Conservation (phyloP, 225 moss, liverwort and hornwort genomes). For the Antitrichia curtipendula region DNA sequence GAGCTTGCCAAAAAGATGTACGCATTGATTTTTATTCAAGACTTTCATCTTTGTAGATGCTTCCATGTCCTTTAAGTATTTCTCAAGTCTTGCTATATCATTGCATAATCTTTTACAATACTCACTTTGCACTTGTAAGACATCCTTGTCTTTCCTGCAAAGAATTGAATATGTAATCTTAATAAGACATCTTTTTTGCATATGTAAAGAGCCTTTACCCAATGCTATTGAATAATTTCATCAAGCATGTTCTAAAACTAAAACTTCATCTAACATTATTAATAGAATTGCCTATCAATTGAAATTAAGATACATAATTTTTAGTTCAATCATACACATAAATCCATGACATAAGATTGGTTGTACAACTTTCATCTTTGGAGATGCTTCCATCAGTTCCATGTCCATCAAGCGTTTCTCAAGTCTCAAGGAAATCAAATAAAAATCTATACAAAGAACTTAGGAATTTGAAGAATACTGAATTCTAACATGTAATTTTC, state of each 20-base stretch:
- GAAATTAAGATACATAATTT: neutral
- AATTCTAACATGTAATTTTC: neutral
- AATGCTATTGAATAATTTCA: too few relatives aligned
- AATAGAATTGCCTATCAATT: neutral
- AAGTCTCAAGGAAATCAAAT: too few relatives aligned
- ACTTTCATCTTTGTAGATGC: too few relatives aligned
- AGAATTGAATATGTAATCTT: accelerated
- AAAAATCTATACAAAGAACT: neutral
- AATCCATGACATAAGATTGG: neutral
- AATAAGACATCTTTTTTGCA: accelerated
- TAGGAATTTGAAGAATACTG: neutral
- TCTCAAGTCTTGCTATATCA: too few relatives aligned
- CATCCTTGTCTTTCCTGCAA: neutral
- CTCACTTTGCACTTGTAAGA: neutral
- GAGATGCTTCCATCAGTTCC: too few relatives aligned
- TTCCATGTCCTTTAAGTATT: too few relatives aligned
- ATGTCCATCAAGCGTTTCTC: too few relatives aligned
- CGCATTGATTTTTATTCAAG: too few relatives aligned
- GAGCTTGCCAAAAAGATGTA: neutral
- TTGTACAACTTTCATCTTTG: neutral
- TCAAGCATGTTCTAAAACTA: neutral
- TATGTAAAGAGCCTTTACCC: accelerated
- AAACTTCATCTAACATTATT: neutral
- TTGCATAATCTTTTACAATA: too few relatives aligned
- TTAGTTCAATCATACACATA: accelerated